A percentile compares a stretch with the other conserved stretches of the same genome.
phyloP scores from a whole-genome alignment of 1,139 yeast species.

The Kodamaea sp. region DNA sequence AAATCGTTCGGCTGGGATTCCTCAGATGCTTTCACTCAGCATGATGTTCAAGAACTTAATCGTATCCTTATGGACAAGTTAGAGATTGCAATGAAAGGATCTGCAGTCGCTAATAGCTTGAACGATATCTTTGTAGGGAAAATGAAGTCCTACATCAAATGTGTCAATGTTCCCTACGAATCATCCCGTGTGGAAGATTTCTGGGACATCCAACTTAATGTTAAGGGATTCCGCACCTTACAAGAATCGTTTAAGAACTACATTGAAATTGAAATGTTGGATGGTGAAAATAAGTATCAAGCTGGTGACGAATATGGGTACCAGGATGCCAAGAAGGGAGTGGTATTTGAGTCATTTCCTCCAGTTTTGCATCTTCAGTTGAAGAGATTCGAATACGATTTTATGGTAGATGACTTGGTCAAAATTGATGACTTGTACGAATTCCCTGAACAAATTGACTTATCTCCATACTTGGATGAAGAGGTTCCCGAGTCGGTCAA shows the following conservation, averaged over 20 bases:
- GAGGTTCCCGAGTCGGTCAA: constrained; percentile 44
- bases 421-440: constrained; percentile 93
- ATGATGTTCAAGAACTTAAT: constrained; percentile 95
- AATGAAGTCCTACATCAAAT: constrained; percentile 92
- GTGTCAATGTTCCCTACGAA: constrained; percentile 94
- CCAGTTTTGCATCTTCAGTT: constrained; percentile 90
- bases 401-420: constrained; percentile 82
- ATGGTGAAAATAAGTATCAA: constrained; percentile 94
- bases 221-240: constrained; percentile 74
- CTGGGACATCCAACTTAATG: constrained; percentile 97
- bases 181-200: constrained; percentile 91
- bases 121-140: constrained; percentile 91
- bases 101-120: constrained; percentile 76
- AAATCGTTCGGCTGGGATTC: constrained; percentile 97
- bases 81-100: constrained; percentile 90
- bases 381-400: constrained; percentile 93
- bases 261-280: constrained; percentile 82
- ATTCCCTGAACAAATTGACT: constrained; percentile 81
- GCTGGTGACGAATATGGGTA: constrained; percentile 85
- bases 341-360: constrained; percentile 86
- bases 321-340: constrained; percentile 97
- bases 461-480: constrained; percentile 75
- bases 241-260: constrained; percentile 81
- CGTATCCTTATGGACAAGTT: constrained; percentile 93
- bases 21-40: constrained; percentile 94